Evolutionary conservation across 2,329 filamentous ascomycete genomes (phyloP).

Genomic region (Taxawa tesnikishii): DNA sequence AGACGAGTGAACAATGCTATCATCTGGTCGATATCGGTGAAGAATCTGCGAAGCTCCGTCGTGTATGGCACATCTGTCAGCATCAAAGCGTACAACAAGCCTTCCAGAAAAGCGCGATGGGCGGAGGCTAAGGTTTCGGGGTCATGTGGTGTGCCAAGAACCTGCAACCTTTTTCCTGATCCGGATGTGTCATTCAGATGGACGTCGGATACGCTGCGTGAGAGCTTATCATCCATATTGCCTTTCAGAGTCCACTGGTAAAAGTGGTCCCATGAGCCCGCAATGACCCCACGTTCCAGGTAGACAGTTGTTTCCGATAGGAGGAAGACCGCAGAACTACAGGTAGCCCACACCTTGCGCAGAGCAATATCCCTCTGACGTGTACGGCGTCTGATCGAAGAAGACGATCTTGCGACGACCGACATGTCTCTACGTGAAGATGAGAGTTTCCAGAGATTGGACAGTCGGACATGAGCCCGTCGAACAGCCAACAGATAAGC

Average conservation of each 20-base stretch:
- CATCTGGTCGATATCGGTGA: conserved; percentile 69
- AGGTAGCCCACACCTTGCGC: conserved; percentile 80
- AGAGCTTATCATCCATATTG: neutral
- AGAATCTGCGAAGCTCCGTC: conserved; percentile 50
- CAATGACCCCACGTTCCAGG: conserved; percentile 79
- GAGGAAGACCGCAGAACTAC: conserved; percentile 78
- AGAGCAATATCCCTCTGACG: conserved; percentile 53
- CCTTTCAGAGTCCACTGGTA: conserved; percentile 52
- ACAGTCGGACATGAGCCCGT: conserved; percentile 72
- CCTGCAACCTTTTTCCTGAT: too few relatives aligned
- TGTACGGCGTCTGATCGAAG: conserved; percentile 47
- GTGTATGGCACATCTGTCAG: conserved; percentile 54
- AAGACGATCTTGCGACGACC: neutral
- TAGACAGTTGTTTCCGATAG: conserved; percentile 79
- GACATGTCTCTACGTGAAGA: conserved; percentile 51
- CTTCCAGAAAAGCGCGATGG: conserved; percentile 63
- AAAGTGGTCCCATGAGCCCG: conserved; percentile 70
- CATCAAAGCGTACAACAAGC: conserved; percentile 54
- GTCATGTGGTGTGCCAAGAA: conserved; percentile 60
- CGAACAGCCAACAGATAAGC: conserved; percentile 78
- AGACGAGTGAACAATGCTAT: conserved; percentile 65
- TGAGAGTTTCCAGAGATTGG: conserved; percentile 76
- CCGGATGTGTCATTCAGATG: conserved; percentile 1
- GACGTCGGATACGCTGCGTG: conserved; percentile 1
- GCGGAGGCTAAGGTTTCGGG: conserved; percentile 74